Percentiles rank a stretch among this genome's conserved stretches.
Conservation (phyloP, 352 stramenopile genomes). For the Globisporangium paroecandrum region DNA sequence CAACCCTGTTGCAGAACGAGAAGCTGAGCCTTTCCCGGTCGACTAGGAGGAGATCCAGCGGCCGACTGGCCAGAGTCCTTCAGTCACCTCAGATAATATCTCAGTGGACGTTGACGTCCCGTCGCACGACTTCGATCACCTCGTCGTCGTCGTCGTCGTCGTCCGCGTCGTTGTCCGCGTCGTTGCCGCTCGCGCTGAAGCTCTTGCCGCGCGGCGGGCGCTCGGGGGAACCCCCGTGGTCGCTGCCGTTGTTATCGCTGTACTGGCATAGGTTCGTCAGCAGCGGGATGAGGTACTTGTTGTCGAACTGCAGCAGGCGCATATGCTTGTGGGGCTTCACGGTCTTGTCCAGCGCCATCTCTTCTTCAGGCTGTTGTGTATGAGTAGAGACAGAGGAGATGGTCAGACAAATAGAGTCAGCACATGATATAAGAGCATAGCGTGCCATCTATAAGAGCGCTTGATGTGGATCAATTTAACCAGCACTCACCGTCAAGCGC, state of each 20-base stretch:
- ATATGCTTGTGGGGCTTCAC: constrained; percentile 84
- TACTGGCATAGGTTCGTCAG: constrained; percentile 74
- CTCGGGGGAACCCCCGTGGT: constrained; percentile 9
- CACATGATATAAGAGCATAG: neutral
- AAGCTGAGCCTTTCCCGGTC: neutral
- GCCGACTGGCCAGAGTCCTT: neutral
- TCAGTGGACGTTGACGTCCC: constrained; percentile 56
- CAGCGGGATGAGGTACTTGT: constrained; percentile 82
- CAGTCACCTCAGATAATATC: neutral
- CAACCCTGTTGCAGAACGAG: neutral
- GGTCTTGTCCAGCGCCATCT: constrained; percentile 67
- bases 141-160: constrained; percentile 64
- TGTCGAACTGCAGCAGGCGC: constrained; percentile 78
- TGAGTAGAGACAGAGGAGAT: neutral
- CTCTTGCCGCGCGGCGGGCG: constrained; percentile 33
- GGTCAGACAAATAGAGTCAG: constrained; percentile 3
- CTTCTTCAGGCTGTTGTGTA: constrained; percentile 53
- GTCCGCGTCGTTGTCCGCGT: constrained; percentile 23
- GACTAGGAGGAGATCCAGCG: neutral
- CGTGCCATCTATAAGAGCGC: neutral
- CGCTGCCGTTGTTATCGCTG: constrained; percentile 35
- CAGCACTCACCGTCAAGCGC: constrained; percentile 51
- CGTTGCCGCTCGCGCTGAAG: constrained; percentile 32
- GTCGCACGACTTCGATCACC: constrained; percentile 70
- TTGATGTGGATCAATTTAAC: neutral